Percentiles rank a stretch among this genome's conserved stretches.
These are phyloP conservation scores for Cymbopogon flexuosus DNA, from an alignment of 202 grass and related monocot genomes.

Conservation along the genomic window DNA sequence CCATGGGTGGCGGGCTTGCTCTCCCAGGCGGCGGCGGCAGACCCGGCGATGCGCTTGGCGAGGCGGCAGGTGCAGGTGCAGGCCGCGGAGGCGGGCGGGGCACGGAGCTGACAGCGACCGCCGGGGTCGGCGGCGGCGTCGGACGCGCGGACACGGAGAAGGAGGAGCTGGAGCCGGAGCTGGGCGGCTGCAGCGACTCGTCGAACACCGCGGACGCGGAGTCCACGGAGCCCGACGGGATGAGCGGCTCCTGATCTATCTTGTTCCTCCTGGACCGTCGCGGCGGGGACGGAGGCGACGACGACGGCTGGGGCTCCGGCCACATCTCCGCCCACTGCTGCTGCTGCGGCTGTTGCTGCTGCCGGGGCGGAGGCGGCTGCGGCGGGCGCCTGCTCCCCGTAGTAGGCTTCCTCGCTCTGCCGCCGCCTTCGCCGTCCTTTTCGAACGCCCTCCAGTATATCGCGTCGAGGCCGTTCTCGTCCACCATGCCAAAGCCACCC, in stretches of 20 bases:
- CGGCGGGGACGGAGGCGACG: constrained; percentile 20
- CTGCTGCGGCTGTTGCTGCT: not conserved
- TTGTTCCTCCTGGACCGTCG: constrained; percentile 30
- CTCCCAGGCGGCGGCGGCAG: constrained; percentile 15
- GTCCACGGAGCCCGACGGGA: constrained; percentile 47
- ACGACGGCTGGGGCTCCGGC: not conserved
- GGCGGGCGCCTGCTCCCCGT: constrained; percentile 7
- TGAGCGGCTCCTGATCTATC: constrained; percentile 58
- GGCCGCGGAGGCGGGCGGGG: constrained; percentile 22
- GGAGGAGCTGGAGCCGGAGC: constrained; percentile 34
- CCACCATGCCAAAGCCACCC: constrained; percentile 46
- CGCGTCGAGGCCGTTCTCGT: constrained; percentile 80
- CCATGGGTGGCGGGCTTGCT: constrained; percentile 1
- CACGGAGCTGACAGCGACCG: constrained; percentile 20
- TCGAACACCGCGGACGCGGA: constrained; percentile 52
- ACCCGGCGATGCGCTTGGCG: not conserved
- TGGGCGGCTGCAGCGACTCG: constrained; percentile 34
- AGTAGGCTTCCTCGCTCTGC: constrained; percentile 21
- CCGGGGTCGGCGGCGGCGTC: not conserved
- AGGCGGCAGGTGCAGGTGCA: not conserved
- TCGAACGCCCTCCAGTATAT: constrained; percentile 76
- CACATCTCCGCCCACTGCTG: constrained; percentile 7
- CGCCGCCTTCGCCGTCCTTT: constrained; percentile 30
- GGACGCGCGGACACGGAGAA: constrained; percentile 21
- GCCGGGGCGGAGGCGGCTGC: not conserved